These are phyloP conservation scores for Dalechampia spathulata DNA, from an alignment of 441 rosid genomes.

Conservation along the genomic window DNA sequence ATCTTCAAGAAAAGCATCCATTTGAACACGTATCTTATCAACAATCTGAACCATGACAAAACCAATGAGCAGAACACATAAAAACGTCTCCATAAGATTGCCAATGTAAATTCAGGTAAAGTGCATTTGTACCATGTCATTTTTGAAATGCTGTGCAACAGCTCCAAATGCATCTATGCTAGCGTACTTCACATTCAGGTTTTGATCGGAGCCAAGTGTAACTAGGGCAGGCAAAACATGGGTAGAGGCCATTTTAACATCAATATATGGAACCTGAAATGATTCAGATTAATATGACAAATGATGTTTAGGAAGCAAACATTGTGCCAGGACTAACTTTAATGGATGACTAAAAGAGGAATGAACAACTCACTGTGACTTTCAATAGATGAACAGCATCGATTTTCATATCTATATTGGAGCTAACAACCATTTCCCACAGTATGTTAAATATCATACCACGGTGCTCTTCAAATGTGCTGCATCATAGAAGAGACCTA, in stretches of 20 bases:
- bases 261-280: slow-evolving; percentile 71
- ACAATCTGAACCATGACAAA: slow-evolving; percentile 59
- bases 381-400: slow-evolving; percentile 70
- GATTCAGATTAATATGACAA: too few relatives aligned
- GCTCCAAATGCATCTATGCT: slow-evolving; percentile 98
- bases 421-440: slow-evolving; percentile 98
- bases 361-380: slow-evolving; percentile 60
- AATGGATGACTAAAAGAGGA: slow-evolving; percentile 12
- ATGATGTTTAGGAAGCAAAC: slow-evolving; percentile 2
- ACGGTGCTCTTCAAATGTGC: slow-evolving; percentile 84
- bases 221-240: slow-evolving; percentile 89
- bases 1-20: slow-evolving; percentile 99
- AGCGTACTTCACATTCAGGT: slow-evolving; percentile 86
- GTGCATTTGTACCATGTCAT: slow-evolving; percentile 53
- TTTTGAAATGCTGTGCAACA: slow-evolving; percentile 93
- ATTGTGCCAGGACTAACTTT: slow-evolving; percentile 3
- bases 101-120: slow-evolving; percentile 3
- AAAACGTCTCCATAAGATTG: slow-evolving; percentile 2
- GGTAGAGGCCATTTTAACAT: slow-evolving; percentile 72
- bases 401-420: slow-evolving; percentile 68
- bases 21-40: slow-evolving; percentile 96
- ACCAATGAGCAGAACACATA: slow-evolving; percentile 5
- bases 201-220: slow-evolving; percentile 96
- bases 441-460: slow-evolving; percentile 67
- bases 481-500: slow-evolving; percentile 33